Conservation (phyloP, 1,284 basidiomycete species). For the Lentinula novae-zelandiae region DNA sequence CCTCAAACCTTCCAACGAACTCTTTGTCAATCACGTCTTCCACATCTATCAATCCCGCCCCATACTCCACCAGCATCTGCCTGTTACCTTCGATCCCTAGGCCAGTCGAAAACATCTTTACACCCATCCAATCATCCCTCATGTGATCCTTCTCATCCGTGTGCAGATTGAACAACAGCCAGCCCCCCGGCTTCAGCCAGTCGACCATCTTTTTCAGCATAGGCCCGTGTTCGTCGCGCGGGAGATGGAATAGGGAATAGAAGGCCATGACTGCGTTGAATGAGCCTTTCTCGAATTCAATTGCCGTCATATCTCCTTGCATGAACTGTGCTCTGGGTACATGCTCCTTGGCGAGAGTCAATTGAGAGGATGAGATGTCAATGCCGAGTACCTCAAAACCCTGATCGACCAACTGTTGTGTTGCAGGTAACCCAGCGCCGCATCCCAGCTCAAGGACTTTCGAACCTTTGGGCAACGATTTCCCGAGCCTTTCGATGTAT, state of each 20-base stretch:
- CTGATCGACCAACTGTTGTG: neutral
- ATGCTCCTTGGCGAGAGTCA: neutral
- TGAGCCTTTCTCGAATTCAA: neutral
- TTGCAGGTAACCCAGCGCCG: conserved; percentile 1
- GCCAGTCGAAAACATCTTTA: neutral
- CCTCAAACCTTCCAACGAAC: neutral
- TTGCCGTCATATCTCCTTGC: conserved; percentile 2
- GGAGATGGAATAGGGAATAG: conserved; percentile 4
- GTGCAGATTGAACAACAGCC: neutral
- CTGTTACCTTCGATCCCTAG: conserved; percentile 2
- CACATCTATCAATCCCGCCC: neutral
- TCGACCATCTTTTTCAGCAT: conserved; percentile 2
- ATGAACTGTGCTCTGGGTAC: conserved; percentile 1
- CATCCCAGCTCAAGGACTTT: conserved; percentile 5
- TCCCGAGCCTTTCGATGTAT: neutral
- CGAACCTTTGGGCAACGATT: neutral
- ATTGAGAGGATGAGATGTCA: conserved; percentile 1
- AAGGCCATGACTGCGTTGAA: conserved; percentile 2
- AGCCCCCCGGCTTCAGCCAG: conserved; percentile 5
- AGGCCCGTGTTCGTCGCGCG: neutral
- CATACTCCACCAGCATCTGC: neutral
- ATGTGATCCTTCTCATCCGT: neutral
- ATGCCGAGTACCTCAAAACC: conserved; percentile 1
- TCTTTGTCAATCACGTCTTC: conserved; percentile 1
- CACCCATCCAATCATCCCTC: conserved; percentile 4